Evolutionary conservation across 495 filamentous ascomycete species (phyloP).

Genomic region (Lophiostoma macrostomum): DNA sequence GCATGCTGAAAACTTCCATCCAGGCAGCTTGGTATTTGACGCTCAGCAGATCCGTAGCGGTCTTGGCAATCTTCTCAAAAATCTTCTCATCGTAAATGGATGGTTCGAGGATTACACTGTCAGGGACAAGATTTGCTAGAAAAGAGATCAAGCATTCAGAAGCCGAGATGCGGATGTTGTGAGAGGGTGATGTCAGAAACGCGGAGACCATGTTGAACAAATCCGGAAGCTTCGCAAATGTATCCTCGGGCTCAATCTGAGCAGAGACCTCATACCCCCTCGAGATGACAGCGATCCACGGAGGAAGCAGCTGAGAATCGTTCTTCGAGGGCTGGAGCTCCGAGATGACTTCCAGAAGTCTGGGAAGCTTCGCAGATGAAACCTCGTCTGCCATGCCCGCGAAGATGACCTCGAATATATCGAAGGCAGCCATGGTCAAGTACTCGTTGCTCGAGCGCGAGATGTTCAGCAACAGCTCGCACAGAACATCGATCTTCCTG

Average conservation of each 20-base stretch:
- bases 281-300: conserved; percentile 94
- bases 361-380: conserved; percentile 81
- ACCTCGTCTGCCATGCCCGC: conserved; percentile 82
- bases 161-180: conserved; percentile 88
- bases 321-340: conserved; percentile 85
- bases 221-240: conserved; percentile 80
- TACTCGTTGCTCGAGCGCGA: conserved; percentile 87
- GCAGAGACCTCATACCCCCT: conserved; percentile 91
- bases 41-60: conserved; percentile 67
- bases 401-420: conserved; percentile 95
- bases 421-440: conserved; percentile 91
- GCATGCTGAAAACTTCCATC: conserved; percentile 90
- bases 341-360: conserved; percentile 78
- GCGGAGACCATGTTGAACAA: conserved; percentile 71
- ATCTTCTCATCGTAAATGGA: conserved; percentile 85
- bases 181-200: conserved; percentile 80
- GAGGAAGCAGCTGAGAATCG: conserved; percentile 87
- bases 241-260: conserved; percentile 78
- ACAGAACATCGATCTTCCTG: conserved; percentile 87
- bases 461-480: conserved; percentile 81
- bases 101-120: conserved; percentile 73
- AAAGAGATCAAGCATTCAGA: conserved; percentile 95
- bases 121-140: conserved; percentile 79
- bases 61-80: conserved; percentile 68
- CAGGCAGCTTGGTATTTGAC: conserved; percentile 92